These are phyloP conservation scores for Wickerhamomyces canadensis DNA, from an alignment of 805 yeast species.

Conservation along the genomic window DNA sequence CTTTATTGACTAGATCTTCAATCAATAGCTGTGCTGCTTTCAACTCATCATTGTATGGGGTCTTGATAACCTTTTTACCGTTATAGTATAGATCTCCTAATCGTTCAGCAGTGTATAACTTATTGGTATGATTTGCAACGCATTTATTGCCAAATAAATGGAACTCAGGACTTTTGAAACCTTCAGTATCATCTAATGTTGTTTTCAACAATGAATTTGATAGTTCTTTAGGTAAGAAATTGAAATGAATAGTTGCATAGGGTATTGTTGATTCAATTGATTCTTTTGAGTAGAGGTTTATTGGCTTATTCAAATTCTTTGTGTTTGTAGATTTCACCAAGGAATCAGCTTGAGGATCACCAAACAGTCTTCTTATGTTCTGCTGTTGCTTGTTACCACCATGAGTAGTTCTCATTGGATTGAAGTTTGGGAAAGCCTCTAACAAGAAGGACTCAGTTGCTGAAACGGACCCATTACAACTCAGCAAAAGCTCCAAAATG, in stretches of 20 bases:
- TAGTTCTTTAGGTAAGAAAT: constrained; percentile 45
- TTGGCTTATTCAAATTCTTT: constrained; percentile 22
- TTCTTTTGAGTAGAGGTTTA: constrained; percentile 43
- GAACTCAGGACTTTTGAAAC: constrained; percentile 42
- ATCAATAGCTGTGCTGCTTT: constrained; percentile 32
- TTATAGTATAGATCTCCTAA: constrained; percentile 30
- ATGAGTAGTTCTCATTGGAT: neutral
- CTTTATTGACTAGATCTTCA: constrained; percentile 35
- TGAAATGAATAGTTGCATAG: constrained; percentile 42
- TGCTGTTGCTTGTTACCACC: constrained; percentile 9
- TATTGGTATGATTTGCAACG: constrained; percentile 48
- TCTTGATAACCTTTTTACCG: constrained; percentile 30
- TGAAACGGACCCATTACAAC: constrained; percentile 49
- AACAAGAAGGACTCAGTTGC: constrained; percentile 36
- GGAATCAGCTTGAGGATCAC: constrained; percentile 9
- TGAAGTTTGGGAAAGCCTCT: constrained; percentile 24
- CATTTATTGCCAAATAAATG: constrained; percentile 60
- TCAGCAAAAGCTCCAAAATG: constrained; percentile 44
- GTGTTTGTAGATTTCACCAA: constrained; percentile 12
- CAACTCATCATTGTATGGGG: constrained; percentile 36
- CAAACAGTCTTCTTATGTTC: constrained; percentile 16
- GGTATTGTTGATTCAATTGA: constrained; percentile 47
- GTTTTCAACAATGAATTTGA: constrained; percentile 40
- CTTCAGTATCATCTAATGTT: constrained; percentile 35
- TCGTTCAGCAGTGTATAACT: constrained; percentile 27